Conservation (phyloP, 805 yeast genomes). For the Teunomyces atbi region DNA sequence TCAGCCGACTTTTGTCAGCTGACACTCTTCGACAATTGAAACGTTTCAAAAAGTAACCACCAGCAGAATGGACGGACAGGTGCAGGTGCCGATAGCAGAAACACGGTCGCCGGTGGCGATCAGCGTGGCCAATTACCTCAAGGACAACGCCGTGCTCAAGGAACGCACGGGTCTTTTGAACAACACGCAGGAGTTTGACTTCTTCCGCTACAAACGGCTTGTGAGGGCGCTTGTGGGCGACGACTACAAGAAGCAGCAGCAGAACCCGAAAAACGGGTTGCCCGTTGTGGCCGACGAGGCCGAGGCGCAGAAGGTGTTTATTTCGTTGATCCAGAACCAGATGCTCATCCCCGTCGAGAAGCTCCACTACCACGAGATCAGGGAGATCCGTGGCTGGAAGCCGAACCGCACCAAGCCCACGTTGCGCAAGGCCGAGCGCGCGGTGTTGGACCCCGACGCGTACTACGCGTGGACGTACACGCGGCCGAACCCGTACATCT, state of each 20-base stretch:
- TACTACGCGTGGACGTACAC: constrained; percentile 85
- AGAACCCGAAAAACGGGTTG: constrained; percentile 44
- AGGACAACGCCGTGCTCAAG: constrained; percentile 66
- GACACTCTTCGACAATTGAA: neutral
- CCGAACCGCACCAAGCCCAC: constrained; percentile 68
- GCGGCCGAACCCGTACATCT: constrained; percentile 65
- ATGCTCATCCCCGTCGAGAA: constrained; percentile 75
- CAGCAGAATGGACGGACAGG: constrained; percentile 4
- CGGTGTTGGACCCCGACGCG: constrained; percentile 58
- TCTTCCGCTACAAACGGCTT: constrained; percentile 85
- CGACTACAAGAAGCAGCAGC: constrained; percentile 58
- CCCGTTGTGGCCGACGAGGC: constrained; percentile 46
- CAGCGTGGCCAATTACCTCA: constrained; percentile 69
- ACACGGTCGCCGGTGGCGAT: constrained; percentile 53
- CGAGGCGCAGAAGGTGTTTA: constrained; percentile 62
- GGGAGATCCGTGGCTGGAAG: constrained; percentile 49
- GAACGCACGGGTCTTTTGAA: constrained; percentile 79
- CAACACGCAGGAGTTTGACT: constrained; percentile 66
- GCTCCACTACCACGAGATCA: constrained; percentile 65
- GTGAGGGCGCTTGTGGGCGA: constrained; percentile 72
- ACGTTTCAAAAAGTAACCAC: neutral
- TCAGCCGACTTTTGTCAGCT: neutral
- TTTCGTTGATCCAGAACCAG: constrained; percentile 67
- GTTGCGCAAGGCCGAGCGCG: constrained; percentile 53
- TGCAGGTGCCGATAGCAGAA: constrained; percentile 13